These are phyloP conservation scores for Hyaloscypha bicolor DNA, from an alignment of 495 filamentous ascomycete species.

Conservation along the genomic window DNA sequence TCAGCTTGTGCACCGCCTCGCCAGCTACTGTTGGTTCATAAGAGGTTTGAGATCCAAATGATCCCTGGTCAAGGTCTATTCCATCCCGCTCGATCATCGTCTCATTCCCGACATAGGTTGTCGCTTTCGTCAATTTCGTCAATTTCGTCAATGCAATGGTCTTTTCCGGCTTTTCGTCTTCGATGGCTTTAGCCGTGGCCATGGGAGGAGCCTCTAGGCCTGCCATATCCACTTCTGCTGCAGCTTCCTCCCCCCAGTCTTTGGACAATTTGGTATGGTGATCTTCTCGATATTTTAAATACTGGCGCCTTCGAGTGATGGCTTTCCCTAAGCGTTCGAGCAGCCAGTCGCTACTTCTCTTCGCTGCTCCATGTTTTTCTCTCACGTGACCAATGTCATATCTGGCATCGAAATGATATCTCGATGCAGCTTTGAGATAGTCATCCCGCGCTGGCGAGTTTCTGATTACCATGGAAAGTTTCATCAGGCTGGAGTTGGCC, in stretches of 20 bases:
- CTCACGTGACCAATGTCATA: slow-evolving; percentile 33
- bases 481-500: slow-evolving; percentile 36
- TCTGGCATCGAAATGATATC: slow-evolving; percentile 30
- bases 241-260: slow-evolving; percentile 26
- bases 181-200: background rate
- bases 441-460: slow-evolving; percentile 41
- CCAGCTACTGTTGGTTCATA: slow-evolving; percentile 20
- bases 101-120: slow-evolving; percentile 20
- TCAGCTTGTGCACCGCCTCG: slow-evolving; percentile 13
- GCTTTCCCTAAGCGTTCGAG: slow-evolving; percentile 43
- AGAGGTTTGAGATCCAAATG: slow-evolving; percentile 30
- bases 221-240: background rate
- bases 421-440: slow-evolving; percentile 31
- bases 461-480: slow-evolving; percentile 38
- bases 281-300: slow-evolving; percentile 43
- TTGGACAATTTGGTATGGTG: slow-evolving; percentile 42
- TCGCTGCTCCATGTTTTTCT: slow-evolving; percentile 22
- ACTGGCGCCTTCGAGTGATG: slow-evolving; percentile 44
- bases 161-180: slow-evolving; percentile 21
- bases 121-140: slow-evolving; percentile 26
- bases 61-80: background rate
- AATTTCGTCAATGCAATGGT: slow-evolving; percentile 20
- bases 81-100: no score
- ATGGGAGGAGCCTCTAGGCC: no score
- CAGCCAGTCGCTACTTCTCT: slow-evolving; percentile 24